Evolutionary conservation across 169 alveolate species (phyloP).

Genomic region (Cryptosporidium andersoni): DNA sequence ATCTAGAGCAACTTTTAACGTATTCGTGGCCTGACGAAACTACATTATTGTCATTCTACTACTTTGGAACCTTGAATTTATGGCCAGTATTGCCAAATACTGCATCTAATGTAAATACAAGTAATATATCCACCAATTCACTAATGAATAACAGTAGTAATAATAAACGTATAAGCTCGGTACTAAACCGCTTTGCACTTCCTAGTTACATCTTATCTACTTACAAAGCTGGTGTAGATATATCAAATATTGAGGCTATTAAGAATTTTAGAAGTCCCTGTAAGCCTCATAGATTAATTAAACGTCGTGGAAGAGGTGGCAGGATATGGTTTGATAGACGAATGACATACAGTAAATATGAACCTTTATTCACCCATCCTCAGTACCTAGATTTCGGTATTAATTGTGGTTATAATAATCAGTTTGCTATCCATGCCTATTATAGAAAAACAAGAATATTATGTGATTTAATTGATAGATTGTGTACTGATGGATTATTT

Average conservation of each 20-base stretch:
- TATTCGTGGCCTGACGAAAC: constrained; percentile 49
- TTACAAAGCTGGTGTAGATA: constrained; percentile 52
- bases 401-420: constrained; percentile 46
- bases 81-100: constrained; percentile 1
- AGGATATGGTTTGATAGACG: constrained; percentile 68
- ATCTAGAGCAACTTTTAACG: constrained; percentile 19
- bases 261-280: constrained; percentile 57
- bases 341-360: constrained; percentile 7
- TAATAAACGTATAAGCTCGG: constrained; percentile 7
- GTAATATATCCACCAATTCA: not conserved
- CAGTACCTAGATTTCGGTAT: constrained; percentile 27
- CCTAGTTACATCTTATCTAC: constrained; percentile 48
- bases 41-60: constrained; percentile 35
- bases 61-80: constrained; percentile 28
- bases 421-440: constrained; percentile 32
- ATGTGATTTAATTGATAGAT: constrained; percentile 51
- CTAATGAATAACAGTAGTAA: not conserved
- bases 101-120: not conserved
- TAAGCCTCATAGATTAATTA: constrained; percentile 50
- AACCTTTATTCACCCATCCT: constrained; percentile 57
- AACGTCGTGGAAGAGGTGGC: constrained; percentile 67
- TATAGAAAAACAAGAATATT: constrained; percentile 35
- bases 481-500: constrained; percentile 57
- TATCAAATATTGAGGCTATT: constrained; percentile 34
- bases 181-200: constrained; percentile 34